phyloP scores from a whole-genome alignment of 305 asterid species.

The Salvia sclarea region DNA sequence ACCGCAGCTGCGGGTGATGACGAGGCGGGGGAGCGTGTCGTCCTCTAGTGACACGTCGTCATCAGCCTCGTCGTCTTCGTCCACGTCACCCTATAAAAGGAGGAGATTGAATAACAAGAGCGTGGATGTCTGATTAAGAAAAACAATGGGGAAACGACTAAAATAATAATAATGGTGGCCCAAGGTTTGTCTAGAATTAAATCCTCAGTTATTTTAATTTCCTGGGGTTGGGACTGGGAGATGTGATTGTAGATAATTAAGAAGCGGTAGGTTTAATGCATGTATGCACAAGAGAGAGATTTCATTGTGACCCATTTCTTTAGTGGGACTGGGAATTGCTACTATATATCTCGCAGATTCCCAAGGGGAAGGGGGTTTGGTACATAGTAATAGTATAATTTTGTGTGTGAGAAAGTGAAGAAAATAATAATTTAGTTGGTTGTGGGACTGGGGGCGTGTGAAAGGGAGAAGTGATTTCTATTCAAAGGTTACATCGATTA shows the following conservation, averaged over 20 bases:
- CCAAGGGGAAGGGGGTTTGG: conserved; percentile 73
- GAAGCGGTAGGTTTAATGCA: conserved; percentile 32
- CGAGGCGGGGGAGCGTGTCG: conserved; percentile 46
- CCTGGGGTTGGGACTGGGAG: conserved; percentile 48
- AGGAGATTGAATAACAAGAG: conserved; percentile 57
- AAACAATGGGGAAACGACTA: conserved; percentile 3
- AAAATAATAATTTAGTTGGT: conserved; percentile 37
- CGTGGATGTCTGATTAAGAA: conserved; percentile 48
- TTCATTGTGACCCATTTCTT: conserved; percentile 35
- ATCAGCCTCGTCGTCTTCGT: conserved; percentile 50
- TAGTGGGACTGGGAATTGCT: conserved; percentile 46
- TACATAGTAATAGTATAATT: conserved; percentile 41
- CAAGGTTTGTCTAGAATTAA: conserved; percentile 43
- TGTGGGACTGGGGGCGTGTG: conserved; percentile 43
- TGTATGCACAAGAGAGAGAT: conserved; percentile 31
- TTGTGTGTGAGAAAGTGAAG: conserved; percentile 37
- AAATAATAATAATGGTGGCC: conserved; percentile 44
- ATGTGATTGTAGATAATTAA: conserved; percentile 50
- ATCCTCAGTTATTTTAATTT: conserved; percentile 53
- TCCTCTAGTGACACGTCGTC: conserved; percentile 51
- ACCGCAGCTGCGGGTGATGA: conserved; percentile 75
- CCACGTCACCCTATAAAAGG: conserved; percentile 60
- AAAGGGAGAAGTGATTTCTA: neutral
- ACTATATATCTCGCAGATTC: conserved; percentile 72
- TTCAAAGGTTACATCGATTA: no score